These are phyloP conservation scores for Azolla pinnata DNA, from an alignment of 75 land plant genomes.

Conservation along the genomic window DNA sequence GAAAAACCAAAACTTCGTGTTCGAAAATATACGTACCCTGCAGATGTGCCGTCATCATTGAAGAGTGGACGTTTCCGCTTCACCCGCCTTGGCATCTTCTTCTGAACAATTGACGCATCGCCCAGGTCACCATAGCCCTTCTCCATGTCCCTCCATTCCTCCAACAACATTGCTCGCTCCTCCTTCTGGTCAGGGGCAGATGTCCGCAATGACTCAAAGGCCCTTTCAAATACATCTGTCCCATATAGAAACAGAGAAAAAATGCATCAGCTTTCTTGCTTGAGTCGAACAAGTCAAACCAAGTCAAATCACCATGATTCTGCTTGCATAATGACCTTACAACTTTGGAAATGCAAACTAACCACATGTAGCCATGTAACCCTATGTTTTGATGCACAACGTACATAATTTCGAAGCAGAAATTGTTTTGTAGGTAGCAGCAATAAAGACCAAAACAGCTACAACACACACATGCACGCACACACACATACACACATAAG, in stretches of 20 bases:
- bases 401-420: too few relatives aligned
- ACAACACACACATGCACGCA: too few relatives aligned
- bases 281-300: too few relatives aligned
- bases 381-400: too few relatives aligned
- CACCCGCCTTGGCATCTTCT: constrained; percentile 68
- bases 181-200: constrained; percentile 75
- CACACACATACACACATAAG: too few relatives aligned
- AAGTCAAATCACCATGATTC: too few relatives aligned
- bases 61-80: constrained; percentile 54
- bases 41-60: constrained; percentile 57
- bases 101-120: constrained; percentile 55
- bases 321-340: too few relatives aligned
- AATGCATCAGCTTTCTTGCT: too few relatives aligned
- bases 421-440: too few relatives aligned
- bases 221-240: constrained; percentile 82
- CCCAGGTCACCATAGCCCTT: constrained; percentile 61
- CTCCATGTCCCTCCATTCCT: constrained; percentile 81
- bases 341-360: too few relatives aligned
- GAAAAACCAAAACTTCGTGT: not conserved
- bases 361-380: too few relatives aligned
- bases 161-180: constrained; percentile 79
- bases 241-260: not conserved
- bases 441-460: too few relatives aligned
- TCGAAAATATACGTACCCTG: constrained; percentile 70
- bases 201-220: constrained; percentile 55